Conservation (phyloP, 164 flowering plant genomes). For the Dillenia suffruticosa region DNA sequence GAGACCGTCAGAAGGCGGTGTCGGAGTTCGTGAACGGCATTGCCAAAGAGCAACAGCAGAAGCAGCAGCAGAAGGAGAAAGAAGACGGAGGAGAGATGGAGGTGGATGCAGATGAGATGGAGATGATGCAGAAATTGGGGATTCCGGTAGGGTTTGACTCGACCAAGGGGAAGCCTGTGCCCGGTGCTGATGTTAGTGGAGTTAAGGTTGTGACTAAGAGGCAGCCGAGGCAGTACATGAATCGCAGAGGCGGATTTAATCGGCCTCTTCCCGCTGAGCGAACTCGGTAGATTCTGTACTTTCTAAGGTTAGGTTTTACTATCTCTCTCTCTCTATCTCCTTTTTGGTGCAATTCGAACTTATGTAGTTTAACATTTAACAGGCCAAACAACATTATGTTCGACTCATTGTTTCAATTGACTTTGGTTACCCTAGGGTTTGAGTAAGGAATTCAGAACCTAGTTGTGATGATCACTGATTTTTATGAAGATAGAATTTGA, state of each 20-base stretch:
- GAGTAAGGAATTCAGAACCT: no score
- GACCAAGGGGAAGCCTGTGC: constrained; percentile 88
- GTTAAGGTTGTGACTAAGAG: constrained; percentile 80
- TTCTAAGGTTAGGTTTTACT: constrained; percentile 23
- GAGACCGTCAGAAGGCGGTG: constrained; percentile 24
- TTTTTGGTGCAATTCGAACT: no score
- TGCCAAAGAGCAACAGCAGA: constrained; percentile 40
- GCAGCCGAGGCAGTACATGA: constrained; percentile 97
- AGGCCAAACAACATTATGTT: no score
- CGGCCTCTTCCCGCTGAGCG: constrained; percentile 82
- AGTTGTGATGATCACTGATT: no score
- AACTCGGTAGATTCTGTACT: constrained; percentile 44
- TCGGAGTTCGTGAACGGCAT: constrained; percentile 56
- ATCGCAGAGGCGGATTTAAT: constrained; percentile 92
- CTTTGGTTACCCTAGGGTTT: no score
- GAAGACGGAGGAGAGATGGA: constrained; percentile 12
- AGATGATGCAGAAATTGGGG: constrained; percentile 90
- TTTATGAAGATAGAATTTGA: no score
- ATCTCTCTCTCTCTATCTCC: background rate
- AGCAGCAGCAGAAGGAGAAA: constrained; percentile 14
- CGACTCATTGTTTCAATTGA: no score
- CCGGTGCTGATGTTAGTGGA: constrained; percentile 82
- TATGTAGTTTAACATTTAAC: no score
- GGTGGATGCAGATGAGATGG: constrained; percentile 61
- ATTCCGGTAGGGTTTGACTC: constrained; percentile 91